A percentile compares a stretch with the other conserved stretches of the same genome.
These are phyloP conservation scores for Lipomyces lipofer DNA, from an alignment of 805 yeast species.

Conservation along the genomic window DNA sequence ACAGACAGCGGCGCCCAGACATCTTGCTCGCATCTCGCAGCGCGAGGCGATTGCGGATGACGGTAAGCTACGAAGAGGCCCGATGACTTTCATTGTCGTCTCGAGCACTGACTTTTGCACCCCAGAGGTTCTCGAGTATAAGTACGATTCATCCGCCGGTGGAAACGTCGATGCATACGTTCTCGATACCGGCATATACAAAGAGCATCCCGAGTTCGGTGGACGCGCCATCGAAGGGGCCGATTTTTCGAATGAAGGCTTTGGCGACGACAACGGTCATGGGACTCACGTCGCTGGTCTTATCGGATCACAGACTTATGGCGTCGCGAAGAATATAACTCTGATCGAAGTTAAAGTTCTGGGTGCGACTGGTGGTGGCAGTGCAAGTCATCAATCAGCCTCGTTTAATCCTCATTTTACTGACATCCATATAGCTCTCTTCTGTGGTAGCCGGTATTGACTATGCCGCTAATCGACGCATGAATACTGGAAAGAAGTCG, in stretches of 20 bases:
- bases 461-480: constrained; percentile 38
- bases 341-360: constrained; percentile 76
- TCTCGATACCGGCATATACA: constrained; percentile 73
- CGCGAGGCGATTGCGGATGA: constrained; percentile 30
- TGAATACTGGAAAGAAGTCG: constrained; percentile 44
- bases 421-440: constrained; percentile 39
- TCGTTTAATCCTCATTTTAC: constrained; percentile 59
- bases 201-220: constrained; percentile 48
- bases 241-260: constrained; percentile 49
- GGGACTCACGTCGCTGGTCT: constrained; percentile 97
- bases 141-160: constrained; percentile 47
- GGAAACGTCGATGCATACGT: constrained; percentile 68
- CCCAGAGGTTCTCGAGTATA: constrained; percentile 44
- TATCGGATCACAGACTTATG: constrained; percentile 74
- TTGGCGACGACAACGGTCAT: constrained; percentile 79
- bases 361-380: constrained; percentile 67
- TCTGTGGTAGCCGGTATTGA: constrained; percentile 43
- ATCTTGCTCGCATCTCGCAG: constrained; percentile 39
- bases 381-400: constrained; percentile 9
- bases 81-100: too few species aligned
- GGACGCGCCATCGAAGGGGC: constrained; percentile 46
- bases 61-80: constrained; percentile 16
- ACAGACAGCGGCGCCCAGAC: constrained; percentile 57
- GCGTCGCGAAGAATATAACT: constrained; percentile 72
- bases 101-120: constrained; percentile 52